phyloP scores from a whole-genome alignment of 805 yeast genomes.

The Sugiyamaella boreocaroliniensis region DNA sequence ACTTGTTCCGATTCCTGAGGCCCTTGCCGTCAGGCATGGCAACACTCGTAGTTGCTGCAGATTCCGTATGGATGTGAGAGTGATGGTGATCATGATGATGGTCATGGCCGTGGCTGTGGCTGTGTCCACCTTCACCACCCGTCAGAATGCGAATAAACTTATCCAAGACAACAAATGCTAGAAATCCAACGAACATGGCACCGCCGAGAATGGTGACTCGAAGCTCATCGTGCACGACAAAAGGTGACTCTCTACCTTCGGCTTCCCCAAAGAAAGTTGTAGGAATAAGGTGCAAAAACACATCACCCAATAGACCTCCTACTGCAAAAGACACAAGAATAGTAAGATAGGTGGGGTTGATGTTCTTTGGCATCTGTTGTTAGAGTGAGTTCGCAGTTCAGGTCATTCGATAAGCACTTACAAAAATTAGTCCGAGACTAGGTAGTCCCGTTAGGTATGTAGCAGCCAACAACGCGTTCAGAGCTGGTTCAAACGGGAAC shows the following conservation, averaged over 20 bases:
- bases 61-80: background rate
- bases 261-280: slow-evolving; percentile 54
- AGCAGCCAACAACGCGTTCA: slow-evolving; percentile 58
- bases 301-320: slow-evolving; percentile 72
- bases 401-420: slow-evolving; percentile 18
- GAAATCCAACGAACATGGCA: slow-evolving; percentile 55
- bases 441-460: slow-evolving; percentile 62
- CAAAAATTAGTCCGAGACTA: slow-evolving; percentile 41
- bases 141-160: slow-evolving; percentile 49
- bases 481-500: slow-evolving; percentile 44
- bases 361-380: slow-evolving; percentile 44
- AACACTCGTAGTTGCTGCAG: background rate
- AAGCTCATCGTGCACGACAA: slow-evolving; percentile 46
- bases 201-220: slow-evolving; percentile 46
- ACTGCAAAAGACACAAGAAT: slow-evolving; percentile 63
- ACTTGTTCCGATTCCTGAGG: background rate
- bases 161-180: slow-evolving; percentile 54
- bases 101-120: slow-evolving; percentile 35
- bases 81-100: slow-evolving; percentile 33
- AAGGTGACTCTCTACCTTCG: slow-evolving; percentile 27
- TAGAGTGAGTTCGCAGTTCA: too few relatives aligned
- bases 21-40: slow-evolving; percentile 16
- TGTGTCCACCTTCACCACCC: slow-evolving; percentile 19
- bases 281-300: slow-evolving; percentile 65
- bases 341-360: slow-evolving; percentile 45